Base-by-base conservation (phyloP, 2,329 filamentous ascomycete genomes). In the Fusarium palustre region DNA sequence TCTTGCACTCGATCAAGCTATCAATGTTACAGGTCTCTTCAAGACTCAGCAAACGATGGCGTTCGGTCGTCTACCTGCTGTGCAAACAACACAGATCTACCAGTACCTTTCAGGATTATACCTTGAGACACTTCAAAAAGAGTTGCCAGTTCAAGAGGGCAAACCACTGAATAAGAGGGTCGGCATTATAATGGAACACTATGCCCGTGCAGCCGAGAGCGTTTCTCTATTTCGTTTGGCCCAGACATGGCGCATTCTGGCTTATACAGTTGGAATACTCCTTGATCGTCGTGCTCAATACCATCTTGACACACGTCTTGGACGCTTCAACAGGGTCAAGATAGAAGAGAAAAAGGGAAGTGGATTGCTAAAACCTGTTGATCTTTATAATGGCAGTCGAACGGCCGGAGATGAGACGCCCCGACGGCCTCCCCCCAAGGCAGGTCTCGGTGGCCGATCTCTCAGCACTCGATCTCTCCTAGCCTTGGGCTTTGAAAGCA, bases 1-100 rank as follows among this genome's bases (percentile, higher is more conserved):
- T 3, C 80, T 90, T 65, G 79, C 82, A 0, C 78, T 91, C 8
- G 88, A 90, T 24, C 84, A 88, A 62, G 85, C 86, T 2, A 83
- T 91, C 52, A 85, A 84, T 53, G 77, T 87, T 6, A 88, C 87
- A 0, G 87, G 86, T 0, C 76, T 81, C 4, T 91, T 87, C 76
- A 86, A 83, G 62, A 81, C 86, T 0, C 87, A 88, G 66, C 88
- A 91, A 71, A 81, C 87, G 18, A 90, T 90, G 87, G 86, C 87
- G 0, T 84, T 89, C 41, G 88, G 88, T 0, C 86, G 81, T 66
- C 78, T 87, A 4, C 88, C 88, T 1, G 81, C 85, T 3, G 81
- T 84, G 3, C 79, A 81, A 7, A 84, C 83, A n/a, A 80, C 82
- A 0, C 77, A 83, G 12, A 76, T 85, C 0, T 90, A 90, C 68